These are phyloP conservation scores for Suillus weaverae DNA, from an alignment of 768 basidiomycete genomes.

Conservation along the genomic window DNA sequence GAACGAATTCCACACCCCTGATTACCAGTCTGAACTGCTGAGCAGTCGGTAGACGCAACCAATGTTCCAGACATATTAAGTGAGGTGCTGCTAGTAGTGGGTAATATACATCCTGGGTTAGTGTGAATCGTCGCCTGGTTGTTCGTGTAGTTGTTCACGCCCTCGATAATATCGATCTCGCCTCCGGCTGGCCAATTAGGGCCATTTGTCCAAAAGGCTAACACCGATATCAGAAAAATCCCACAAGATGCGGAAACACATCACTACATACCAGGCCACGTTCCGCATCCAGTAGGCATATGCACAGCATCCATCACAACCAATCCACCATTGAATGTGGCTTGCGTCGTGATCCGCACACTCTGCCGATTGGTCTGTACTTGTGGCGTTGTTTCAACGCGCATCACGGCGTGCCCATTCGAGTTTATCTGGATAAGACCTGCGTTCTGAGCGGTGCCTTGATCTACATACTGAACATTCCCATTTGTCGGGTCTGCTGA, in stretches of 20 bases:
- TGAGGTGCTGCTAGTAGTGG: conserved; percentile 44
- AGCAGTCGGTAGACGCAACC: conserved; percentile 73
- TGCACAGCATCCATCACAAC: conserved; percentile 83
- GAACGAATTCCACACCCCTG: conserved; percentile 82
- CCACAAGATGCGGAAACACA: background rate
- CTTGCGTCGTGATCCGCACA: conserved; percentile 71
- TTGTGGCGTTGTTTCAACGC: conserved; percentile 78
- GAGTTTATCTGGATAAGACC: conserved; percentile 67
- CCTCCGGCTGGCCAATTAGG: conserved; percentile 50
- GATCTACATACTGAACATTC: conserved; percentile 65
- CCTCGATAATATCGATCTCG: conserved; percentile 86
- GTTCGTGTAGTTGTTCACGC: conserved; percentile 76
- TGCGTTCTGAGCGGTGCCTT: conserved; percentile 54
- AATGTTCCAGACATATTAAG: conserved; percentile 63
- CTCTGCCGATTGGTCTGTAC: conserved; percentile 71
- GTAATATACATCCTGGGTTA: conserved; percentile 63
- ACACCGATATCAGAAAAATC: background rate
- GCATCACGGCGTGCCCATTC: conserved; percentile 81
- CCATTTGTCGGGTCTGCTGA: conserved; percentile 76
- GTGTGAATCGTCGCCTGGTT: conserved; percentile 87
- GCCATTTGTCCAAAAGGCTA: conserved; percentile 53
- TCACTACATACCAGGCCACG: conserved; percentile 60
- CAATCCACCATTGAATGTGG: conserved; percentile 62
- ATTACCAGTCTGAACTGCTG: conserved; percentile 66
- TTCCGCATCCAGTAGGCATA: conserved; percentile 89